Evolutionary conservation across 2,329 filamentous ascomycete species (phyloP), one percentile per base, ranked within the genome.

Genomic region (Fusarium torreyae): DNA sequence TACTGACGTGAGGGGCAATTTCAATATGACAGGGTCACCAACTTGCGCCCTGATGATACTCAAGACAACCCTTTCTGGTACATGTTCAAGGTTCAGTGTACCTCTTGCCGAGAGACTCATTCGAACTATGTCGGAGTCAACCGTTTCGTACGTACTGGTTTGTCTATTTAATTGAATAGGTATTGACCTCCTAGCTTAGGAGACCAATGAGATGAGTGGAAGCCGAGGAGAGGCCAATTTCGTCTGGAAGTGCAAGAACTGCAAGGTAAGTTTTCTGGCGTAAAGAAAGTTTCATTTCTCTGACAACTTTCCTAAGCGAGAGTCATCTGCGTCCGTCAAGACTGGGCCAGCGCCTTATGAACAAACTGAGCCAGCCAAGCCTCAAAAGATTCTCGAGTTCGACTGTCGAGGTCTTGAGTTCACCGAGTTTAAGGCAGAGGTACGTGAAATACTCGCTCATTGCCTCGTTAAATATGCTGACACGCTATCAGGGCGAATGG

Each of bases 161-260:
- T 18, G 33, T 26, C 22, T 22, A 8, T 4, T 26, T 28, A 7
- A 10, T 10, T 34, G 43, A 10, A 22, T 13, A 17, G 17, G 20
- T 28, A 34, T 63, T 66, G 52, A 76, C 45, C 18, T 33, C 17
- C 39, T 6, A 3, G n/a, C 53, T 5, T 67, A 97, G 94, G 95
- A 98, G 78, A 87, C 85, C 76, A 94, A 97, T 77, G 94, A 98
- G 70, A 90, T 98, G 79, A 96, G 93, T 69, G 94, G 94, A 36
- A 98, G 94, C 79, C 89, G 94, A 76, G 96, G 96, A 70, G 94
- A 98, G 81, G 96, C 96, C 65, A 98, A 98, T 81, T 99, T 99
- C 81, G 96, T 99, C n/a, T 99, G 96, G 95, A 94, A 90, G 80
- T 99, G 96, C 87, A 97, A 97, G 82, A 95, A 96, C 78, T 99